Conservation (phyloP, 1,284 basidiomycete species). For the Marasmius sp. region DNA sequence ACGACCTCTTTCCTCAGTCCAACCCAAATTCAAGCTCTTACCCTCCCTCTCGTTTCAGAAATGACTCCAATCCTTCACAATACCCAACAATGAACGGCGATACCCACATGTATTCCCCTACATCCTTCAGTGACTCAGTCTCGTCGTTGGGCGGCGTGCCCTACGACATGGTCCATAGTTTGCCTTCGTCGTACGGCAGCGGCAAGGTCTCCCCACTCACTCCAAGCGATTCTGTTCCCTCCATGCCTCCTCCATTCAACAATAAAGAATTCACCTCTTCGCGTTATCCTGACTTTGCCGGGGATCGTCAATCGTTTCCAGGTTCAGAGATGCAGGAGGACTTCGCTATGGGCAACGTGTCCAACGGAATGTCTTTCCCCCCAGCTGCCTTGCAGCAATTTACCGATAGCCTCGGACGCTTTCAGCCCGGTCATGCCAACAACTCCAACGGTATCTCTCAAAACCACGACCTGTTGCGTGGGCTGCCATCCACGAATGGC, state of each 20-base stretch:
- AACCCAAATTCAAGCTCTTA: constrained; percentile 41
- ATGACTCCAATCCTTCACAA: constrained; percentile 64
- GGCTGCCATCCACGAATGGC: constrained; percentile 65
- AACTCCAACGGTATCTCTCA: constrained; percentile 37
- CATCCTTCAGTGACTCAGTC: constrained; percentile 57
- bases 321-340: constrained; percentile 62
- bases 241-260: constrained; percentile 54
- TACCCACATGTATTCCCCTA: constrained; percentile 50
- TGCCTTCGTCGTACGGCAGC: constrained; percentile 61
- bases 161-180: constrained; percentile 63
- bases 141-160: constrained; percentile 54
- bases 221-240: constrained; percentile 59
- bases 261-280: constrained; percentile 57
- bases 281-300: constrained; percentile 49
- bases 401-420: constrained; percentile 55
- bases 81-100: constrained; percentile 45
- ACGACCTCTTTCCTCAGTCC: constrained; percentile 59
- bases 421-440: constrained; percentile 39
- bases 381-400: constrained; percentile 52
- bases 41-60: constrained; percentile 55
- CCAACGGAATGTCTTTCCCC: constrained; percentile 44
- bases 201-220: constrained; percentile 75
- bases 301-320: constrained; percentile 63
- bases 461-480: constrained; percentile 54
- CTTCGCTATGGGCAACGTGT: constrained; percentile 50